Conservation (phyloP, 768 basidiomycete genomes). For the Suillus ampliporus region DNA sequence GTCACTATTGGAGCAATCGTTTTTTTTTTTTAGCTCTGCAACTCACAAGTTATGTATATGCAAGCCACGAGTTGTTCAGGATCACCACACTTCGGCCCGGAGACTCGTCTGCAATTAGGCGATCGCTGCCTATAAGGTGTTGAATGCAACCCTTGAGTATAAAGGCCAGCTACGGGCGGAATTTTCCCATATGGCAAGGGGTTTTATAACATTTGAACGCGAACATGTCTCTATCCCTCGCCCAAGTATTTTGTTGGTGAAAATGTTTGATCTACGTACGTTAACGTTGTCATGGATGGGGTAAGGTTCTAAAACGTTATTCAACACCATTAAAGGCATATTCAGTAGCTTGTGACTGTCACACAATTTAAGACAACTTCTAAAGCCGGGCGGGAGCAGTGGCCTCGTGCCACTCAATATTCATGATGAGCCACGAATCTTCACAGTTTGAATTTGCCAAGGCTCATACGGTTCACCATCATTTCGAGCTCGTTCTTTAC, state of each 20-base stretch:
- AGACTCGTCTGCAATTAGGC: not conserved
- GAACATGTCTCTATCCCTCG: too few relatives aligned
- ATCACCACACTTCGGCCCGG: not conserved
- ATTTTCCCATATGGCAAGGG: too few relatives aligned
- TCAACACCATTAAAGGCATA: too few relatives aligned
- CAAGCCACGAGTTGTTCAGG: constrained; percentile 1
- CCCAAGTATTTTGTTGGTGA: too few relatives aligned
- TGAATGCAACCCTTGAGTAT: too few relatives aligned
- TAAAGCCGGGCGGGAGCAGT: too few relatives aligned
- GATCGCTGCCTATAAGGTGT: not conserved
- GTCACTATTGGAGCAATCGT: not conserved
- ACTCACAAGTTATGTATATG: not conserved
- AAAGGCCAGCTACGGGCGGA: too few relatives aligned
- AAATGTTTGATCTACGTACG: too few relatives aligned
- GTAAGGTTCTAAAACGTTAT: too few relatives aligned
- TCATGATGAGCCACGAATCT: not conserved
- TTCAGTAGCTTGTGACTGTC: not conserved
- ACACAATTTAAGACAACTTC: not conserved
- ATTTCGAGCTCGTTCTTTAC: not conserved
- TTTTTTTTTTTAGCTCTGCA: not conserved
- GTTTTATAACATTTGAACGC: too few relatives aligned
- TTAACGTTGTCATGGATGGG: too few relatives aligned
- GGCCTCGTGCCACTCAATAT: too few relatives aligned
- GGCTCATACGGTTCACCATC: not conserved
- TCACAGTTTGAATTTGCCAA: not conserved